phyloP scores from a whole-genome alignment of 2,329 filamentous ascomycete genomes.

The Ophiocordyceps camponoti-leonardi region DNA sequence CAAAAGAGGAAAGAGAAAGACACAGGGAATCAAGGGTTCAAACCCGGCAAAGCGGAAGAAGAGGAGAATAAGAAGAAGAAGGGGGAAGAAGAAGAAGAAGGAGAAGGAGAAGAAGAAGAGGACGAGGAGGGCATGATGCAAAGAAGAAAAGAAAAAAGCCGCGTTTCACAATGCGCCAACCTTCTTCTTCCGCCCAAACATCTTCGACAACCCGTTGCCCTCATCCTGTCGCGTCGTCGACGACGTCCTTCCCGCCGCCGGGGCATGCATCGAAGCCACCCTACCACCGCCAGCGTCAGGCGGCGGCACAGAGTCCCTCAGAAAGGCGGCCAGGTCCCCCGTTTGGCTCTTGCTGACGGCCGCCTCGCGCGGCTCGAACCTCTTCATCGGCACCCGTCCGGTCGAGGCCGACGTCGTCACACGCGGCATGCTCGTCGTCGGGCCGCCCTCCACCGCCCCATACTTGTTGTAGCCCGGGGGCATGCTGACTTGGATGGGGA shows the following conservation, averaged over 20 bases:
- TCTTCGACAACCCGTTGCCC: slow-evolving; percentile 24
- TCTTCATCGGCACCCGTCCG: slow-evolving; percentile 35
- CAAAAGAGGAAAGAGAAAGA: no score
- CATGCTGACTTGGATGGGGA: slow-evolving; percentile 35
- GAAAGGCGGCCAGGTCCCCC: slow-evolving; percentile 54
- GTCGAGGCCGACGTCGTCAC: slow-evolving; percentile 11
- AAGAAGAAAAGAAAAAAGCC: not conserved
- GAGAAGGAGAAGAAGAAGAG: no score
- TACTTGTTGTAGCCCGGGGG: slow-evolving; percentile 27
- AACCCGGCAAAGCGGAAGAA: no score
- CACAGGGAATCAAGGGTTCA: no score
- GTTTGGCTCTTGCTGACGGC: slow-evolving; percentile 34
- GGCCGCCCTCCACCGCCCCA: slow-evolving; percentile 9
- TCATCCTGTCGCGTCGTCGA: slow-evolving; percentile 16
- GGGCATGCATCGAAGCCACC: slow-evolving; percentile 1
- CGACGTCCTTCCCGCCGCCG: slow-evolving; percentile 3
- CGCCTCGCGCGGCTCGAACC: slow-evolving; percentile 38
- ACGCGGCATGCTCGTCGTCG: slow-evolving; percentile 5
- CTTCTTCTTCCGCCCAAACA: slow-evolving; percentile 35
- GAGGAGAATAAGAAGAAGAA: no score
- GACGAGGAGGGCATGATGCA: not conserved
- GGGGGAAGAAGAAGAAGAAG: no score
- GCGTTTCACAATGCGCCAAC: slow-evolving; percentile 16
- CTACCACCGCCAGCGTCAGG: slow-evolving; percentile 3
- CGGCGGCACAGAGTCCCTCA: slow-evolving; percentile 51